phyloP scores from a whole-genome alignment of 805 yeast species.

The Starmerella sirachaensis region DNA sequence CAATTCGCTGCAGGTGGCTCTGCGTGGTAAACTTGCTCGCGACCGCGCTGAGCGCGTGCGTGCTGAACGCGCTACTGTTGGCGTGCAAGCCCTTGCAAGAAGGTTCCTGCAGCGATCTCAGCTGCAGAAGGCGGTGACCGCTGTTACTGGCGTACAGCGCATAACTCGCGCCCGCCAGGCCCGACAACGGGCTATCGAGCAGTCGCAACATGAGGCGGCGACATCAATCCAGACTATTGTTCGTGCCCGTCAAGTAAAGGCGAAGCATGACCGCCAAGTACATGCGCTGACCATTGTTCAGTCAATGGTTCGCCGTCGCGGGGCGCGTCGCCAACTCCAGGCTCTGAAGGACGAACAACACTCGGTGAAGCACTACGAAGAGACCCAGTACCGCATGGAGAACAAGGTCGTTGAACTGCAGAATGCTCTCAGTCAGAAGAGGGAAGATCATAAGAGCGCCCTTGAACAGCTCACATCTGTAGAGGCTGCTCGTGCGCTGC shows the following conservation, averaged over 20 bases:
- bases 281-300: slow-evolving; percentile 62
- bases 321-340: slow-evolving; percentile 55
- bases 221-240: slow-evolving; percentile 56
- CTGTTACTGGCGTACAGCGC: slow-evolving; percentile 50
- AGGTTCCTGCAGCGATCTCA: slow-evolving; percentile 36
- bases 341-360: slow-evolving; percentile 75
- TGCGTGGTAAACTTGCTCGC: slow-evolving; percentile 56
- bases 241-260: slow-evolving; percentile 58
- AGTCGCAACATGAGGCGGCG: slow-evolving; percentile 53
- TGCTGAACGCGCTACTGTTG: slow-evolving; percentile 50
- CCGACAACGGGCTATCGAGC: slow-evolving; percentile 40
- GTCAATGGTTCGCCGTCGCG: slow-evolving; percentile 60
- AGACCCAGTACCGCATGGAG: slow-evolving; percentile 85
- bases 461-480: slow-evolving; percentile 11
- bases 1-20: slow-evolving; percentile 43
- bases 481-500: slow-evolving; percentile 9
- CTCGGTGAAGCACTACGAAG: slow-evolving; percentile 70
- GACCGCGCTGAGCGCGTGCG: slow-evolving; percentile 37
- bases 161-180: slow-evolving; percentile 39
- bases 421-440: slow-evolving; percentile 56
- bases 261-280: slow-evolving; percentile 35
- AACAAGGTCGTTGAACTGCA: slow-evolving; percentile 96
- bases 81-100: slow-evolving; percentile 53
- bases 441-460: slow-evolving; percentile 51
- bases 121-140: slow-evolving; percentile 39